Conservation (phyloP, 2,329 filamentous ascomycete species). For the Exophiala aquamarina region DNA sequence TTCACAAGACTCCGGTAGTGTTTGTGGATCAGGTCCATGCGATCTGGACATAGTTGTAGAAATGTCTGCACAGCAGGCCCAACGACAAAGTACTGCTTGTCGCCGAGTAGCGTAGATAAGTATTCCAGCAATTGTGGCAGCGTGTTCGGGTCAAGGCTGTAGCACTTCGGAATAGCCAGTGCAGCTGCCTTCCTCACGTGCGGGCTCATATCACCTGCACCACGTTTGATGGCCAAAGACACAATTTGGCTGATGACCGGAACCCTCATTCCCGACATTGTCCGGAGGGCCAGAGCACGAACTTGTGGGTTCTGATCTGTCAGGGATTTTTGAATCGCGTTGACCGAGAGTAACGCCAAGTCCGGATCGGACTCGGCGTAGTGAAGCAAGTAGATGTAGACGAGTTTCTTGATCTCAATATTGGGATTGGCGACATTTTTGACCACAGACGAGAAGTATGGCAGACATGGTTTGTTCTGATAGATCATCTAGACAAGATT, state of each 20-base stretch:
- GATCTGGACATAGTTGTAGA: constrained; percentile 82
- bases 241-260: constrained; percentile 98
- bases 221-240: constrained; percentile 91
- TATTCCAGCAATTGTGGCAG: constrained; percentile 83
- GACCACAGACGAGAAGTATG: constrained; percentile 96
- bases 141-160: constrained; percentile 82
- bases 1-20: constrained; percentile 82
- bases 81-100: constrained; percentile 95
- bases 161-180: constrained; percentile 92
- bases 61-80: constrained; percentile 90
- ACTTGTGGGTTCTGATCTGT: constrained; percentile 90
- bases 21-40: constrained; percentile 84
- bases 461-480: constrained; percentile 78
- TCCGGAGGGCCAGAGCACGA: constrained; percentile 85
- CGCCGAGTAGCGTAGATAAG: constrained; percentile 73
- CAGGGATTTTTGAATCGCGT: constrained; percentile 96
- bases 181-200: constrained; percentile 91
- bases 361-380: constrained; percentile 97
- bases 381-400: constrained; percentile 96
- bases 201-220: constrained; percentile 89
- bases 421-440: constrained; percentile 96
- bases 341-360: constrained; percentile 92
- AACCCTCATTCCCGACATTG: constrained; percentile 96
- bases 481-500: constrained; percentile 78
- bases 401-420: constrained; percentile 93